A percentile compares a stretch with the other conserved stretches of the same genome.
phyloP scores from a whole-genome alignment of 2,329 filamentous ascomycete species.

The Thielaviopsis punctulata region DNA sequence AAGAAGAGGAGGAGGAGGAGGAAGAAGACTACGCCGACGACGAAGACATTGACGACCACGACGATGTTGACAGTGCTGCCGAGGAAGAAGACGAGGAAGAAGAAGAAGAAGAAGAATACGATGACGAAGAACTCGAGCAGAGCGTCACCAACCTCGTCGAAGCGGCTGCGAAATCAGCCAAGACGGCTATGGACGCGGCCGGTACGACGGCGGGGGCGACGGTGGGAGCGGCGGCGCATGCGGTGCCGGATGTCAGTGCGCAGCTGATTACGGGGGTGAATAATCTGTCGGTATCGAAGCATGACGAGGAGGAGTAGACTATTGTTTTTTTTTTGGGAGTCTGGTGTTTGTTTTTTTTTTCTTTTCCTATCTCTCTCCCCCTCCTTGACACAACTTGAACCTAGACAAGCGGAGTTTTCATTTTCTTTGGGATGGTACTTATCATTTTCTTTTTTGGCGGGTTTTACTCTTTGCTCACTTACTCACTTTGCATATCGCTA shows the following conservation, averaged over 20 bases:
- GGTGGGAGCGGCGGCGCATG: not conserved
- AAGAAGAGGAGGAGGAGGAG: constrained; percentile 33
- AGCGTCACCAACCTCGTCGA: constrained; percentile 9
- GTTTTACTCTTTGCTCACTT: not conserved
- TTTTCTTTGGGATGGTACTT: not conserved
- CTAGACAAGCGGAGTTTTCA: not conserved
- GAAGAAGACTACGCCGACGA: constrained; percentile 30
- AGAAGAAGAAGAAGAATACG: constrained; percentile 24
- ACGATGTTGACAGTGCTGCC: constrained; percentile 15
- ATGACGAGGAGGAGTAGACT: not conserved
- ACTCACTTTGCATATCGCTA: constrained; percentile 9
- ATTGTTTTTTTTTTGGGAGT: not conserved
- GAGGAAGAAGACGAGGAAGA: constrained; percentile 26
- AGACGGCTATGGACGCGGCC: constrained; percentile 3
- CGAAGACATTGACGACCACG: constrained; percentile 27
- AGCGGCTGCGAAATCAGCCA: constrained; percentile 3
- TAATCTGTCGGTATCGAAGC: constrained; percentile 12
- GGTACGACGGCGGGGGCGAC: not conserved
- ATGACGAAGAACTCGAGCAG: constrained; percentile 9
- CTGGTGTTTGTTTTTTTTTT: not conserved
- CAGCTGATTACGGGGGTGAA: constrained; percentile 13
- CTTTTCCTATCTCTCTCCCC: not conserved
- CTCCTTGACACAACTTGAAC: not conserved
- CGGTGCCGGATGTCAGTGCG: constrained; percentile 11
- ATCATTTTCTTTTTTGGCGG: not conserved